Percentiles rank a stretch among this genome's conserved stretches.
Evolutionary conservation across 148 eudicot genomes (phyloP).

Genomic region (Rhododendron henanense): DNA sequence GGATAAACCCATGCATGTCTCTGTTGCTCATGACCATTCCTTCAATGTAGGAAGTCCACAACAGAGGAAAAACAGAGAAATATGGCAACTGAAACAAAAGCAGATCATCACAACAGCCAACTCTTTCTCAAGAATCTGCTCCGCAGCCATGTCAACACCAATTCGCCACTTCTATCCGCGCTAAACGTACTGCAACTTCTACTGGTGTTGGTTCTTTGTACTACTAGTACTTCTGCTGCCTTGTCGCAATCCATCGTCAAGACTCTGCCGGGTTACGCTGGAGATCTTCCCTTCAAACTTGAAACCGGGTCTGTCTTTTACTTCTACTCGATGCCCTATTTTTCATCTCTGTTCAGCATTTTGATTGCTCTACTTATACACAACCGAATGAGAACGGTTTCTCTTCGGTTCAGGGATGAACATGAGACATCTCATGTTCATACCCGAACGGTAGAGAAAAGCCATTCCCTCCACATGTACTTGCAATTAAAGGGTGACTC

Average conservation of each 20-base stretch:
- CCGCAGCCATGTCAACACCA: neutral
- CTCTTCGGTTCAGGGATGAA: neutral
- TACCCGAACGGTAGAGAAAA: neutral
- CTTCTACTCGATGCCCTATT: neutral
- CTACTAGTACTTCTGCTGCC: neutral
- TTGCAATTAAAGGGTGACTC: neutral
- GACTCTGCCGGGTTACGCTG: slow-evolving; percentile 19
- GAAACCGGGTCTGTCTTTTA: slow-evolving; percentile 25
- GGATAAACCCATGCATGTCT: no score
- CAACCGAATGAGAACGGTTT: neutral
- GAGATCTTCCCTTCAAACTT: slow-evolving; percentile 26
- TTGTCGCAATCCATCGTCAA: slow-evolving; percentile 6
- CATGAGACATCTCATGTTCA: neutral
- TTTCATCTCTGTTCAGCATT: no score
- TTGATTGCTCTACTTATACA: neutral
- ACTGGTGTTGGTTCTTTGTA: neutral
- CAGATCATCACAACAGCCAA: neutral
- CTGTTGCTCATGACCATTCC: no score
- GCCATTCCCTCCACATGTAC: neutral
- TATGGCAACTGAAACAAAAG: no score
- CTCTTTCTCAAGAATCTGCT: neutral
- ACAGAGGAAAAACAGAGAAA: no score
- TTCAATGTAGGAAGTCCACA: no score
- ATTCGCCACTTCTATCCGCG: neutral
- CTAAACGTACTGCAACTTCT: neutral